Conservation (phyloP, 225 moss, liverwort and hornwort genomes). For the Pseudoscleropodium purum region DNA sequence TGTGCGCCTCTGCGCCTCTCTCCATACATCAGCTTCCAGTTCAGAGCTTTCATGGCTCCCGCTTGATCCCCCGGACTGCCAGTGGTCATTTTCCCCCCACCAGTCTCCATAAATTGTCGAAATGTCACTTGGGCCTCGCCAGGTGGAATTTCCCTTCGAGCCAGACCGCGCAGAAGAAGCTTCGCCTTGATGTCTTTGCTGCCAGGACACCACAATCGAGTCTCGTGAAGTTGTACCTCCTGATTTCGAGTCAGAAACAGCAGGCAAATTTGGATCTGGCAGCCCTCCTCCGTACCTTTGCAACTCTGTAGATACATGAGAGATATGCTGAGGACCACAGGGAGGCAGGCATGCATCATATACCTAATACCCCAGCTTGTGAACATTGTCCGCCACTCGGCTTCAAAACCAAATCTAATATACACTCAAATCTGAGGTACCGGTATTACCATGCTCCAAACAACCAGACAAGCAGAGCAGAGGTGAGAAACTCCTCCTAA, state of each 20-base stretch:
- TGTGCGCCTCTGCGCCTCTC: conserved; percentile 10
- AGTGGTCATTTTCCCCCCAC: conserved; percentile 75
- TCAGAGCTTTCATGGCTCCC: conserved; percentile 13
- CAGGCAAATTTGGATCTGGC: conserved; percentile 45
- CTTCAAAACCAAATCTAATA: background rate
- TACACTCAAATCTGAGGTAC: background rate
- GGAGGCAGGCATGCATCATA: background rate
- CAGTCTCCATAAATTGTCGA: conserved; percentile 94
- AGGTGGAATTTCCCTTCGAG: conserved; percentile 27
- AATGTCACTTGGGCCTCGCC: conserved; percentile 79
- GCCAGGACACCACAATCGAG: conserved; percentile 30
- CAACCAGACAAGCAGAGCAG: background rate
- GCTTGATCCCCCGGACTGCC: conserved; percentile 19
- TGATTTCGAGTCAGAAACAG: conserved; percentile 51
- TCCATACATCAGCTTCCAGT: conserved; percentile 10
- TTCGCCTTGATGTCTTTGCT: conserved; percentile 35
- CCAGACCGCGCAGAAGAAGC: conserved; percentile 23
- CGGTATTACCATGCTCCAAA: background rate
- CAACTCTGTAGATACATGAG: conserved; percentile 48
- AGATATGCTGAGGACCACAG: conserved; percentile 1
- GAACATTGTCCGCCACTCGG: background rate
- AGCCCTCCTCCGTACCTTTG: conserved; percentile 77
- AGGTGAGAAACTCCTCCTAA: background rate
- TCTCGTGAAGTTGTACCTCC: conserved; percentile 52
- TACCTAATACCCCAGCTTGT: background rate